Base-by-base conservation (phyloP, 2,329 filamentous ascomycete species). In the Pseudogymnoascus sp. region DNA sequence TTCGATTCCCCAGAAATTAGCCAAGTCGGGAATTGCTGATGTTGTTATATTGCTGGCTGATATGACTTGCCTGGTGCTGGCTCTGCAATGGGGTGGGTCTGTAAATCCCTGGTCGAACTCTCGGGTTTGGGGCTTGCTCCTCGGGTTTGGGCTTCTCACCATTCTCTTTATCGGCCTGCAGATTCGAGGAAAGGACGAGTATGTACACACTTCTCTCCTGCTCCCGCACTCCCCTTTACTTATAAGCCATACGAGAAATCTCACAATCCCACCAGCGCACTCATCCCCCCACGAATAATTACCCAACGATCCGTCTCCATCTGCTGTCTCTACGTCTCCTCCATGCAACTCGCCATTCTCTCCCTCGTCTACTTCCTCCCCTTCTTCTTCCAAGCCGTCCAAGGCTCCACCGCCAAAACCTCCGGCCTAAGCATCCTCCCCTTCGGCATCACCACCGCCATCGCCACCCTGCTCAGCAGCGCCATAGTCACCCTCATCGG, bases 321-420 rank as follows among this genome's bases (percentile, higher is more conserved):
- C 6, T 70, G 72, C 3, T 69, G 71, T 23, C 65, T 68, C 23
- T 74, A 74, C 64, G 63, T 73, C 14, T 72, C 74, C 62, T 75
- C 71, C 63, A 69, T 79, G 47, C 62, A 66, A 36, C 64, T 67
- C 37, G 68, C 67, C 4, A 71, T 72, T 63, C 68, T 72, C 60
- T 57, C 70, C 61, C 66, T 72, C 36, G 23, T 77, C n/a, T 78
- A 75, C 64, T 77, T 75, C 64, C 63, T 79, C 1, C 77, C 78
- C 0, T 76, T 79, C 64, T 80, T 74, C 72, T 79, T 80, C 68
- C 77, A 80, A 62, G 76, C 75, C 4, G 75, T 79, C 64, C 75
- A 76, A 51, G 74, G 73, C n/a, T 73, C 76, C 39, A 75, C 75
- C 2, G 64, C 66, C 2, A 68, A 74, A 78, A 80, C 72, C 54